Evolutionary conservation across 345 rosid genomes (phyloP), one percentile per base, ranked within the genome.

Genomic region (Salix udensis): DNA sequence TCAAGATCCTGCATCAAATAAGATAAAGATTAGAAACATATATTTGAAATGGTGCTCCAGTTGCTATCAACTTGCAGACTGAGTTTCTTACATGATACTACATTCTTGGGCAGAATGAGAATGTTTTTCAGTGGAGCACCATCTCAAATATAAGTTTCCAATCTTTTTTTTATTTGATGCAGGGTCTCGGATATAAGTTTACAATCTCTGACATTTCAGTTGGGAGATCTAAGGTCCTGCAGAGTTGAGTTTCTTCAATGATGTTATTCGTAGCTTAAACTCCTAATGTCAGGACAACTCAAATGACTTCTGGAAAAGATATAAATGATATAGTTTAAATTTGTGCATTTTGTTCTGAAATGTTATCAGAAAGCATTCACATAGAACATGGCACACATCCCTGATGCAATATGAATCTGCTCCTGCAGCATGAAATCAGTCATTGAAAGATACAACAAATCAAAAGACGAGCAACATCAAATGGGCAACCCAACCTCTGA

Each of bases 351-450:
- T 68, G 55, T 16, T 31, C 62, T 58, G 15, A 6, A 77, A 52
- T 76, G 58, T 65, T 58, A 40, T 58, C 52, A 70, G 15, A 52
- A 15, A 19, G 65, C 13, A 67, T 31, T 52, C 11, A 72, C 73
- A 81, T 31, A 48, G 21, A 66, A 21, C 40, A 64, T 7, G n/a
- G 4, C 19, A 73, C 9, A 40, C 26, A 55, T 65, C 6, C 61
- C 83, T 85, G 74, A 85, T 50, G 65, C 31, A 53, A 67, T 55
- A 73, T 68, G 58, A 80, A 65, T 78, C 70, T 81, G 69, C 52
- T 68, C 55, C 82, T 77, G 28, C 82, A 89, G 90, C 84, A 87
- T 89, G 88, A 87, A 82, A 76, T 77, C 89, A 40, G 76, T 88
- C 58, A 80, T 84, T 19, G 88, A 81, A 64, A 81, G 82, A 68